These are phyloP conservation scores for Alternaria angustiovoidea DNA, from an alignment of 2,329 filamentous ascomycete species.

Conservation along the genomic window DNA sequence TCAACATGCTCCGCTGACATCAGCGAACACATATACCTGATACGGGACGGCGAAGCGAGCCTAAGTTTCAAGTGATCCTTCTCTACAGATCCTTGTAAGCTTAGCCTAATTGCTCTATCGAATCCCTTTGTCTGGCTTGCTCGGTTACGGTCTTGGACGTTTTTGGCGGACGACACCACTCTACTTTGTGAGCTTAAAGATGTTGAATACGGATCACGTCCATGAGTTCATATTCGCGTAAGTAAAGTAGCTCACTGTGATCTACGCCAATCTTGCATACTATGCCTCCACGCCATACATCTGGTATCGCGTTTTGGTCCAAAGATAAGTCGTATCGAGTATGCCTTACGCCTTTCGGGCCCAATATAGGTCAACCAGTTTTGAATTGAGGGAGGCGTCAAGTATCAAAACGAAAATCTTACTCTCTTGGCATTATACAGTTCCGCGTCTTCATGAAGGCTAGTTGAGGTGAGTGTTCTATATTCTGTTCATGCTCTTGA, in stretches of 20 bases:
- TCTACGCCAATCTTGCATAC: not conserved
- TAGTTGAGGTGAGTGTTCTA: not conserved
- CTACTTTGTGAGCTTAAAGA: not conserved
- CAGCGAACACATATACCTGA: slow-evolving; percentile 1
- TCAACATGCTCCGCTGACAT: not conserved
- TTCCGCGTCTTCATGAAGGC: not conserved
- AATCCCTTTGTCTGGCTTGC: not conserved
- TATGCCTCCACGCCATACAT: not conserved
- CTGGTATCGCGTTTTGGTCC: not conserved
- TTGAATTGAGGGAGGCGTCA: not conserved
- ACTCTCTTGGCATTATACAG: not conserved
- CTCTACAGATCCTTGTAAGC: not conserved
- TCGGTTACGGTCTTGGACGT: accelerated
- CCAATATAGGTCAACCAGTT: not conserved
- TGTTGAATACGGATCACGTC: not conserved
- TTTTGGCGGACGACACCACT: not conserved
- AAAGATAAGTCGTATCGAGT: not conserved
- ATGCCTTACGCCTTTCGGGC: not conserved
- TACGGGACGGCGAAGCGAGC: not conserved
- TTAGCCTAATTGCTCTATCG: not conserved
- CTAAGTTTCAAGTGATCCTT: not conserved
- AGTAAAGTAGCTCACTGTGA: not conserved
- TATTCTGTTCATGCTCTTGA: not conserved
- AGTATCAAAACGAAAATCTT: not conserved
- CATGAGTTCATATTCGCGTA: too few relatives aligned